Conservation (phyloP, 2,329 filamentous ascomycete species). For the Claviceps sp. region DNA sequence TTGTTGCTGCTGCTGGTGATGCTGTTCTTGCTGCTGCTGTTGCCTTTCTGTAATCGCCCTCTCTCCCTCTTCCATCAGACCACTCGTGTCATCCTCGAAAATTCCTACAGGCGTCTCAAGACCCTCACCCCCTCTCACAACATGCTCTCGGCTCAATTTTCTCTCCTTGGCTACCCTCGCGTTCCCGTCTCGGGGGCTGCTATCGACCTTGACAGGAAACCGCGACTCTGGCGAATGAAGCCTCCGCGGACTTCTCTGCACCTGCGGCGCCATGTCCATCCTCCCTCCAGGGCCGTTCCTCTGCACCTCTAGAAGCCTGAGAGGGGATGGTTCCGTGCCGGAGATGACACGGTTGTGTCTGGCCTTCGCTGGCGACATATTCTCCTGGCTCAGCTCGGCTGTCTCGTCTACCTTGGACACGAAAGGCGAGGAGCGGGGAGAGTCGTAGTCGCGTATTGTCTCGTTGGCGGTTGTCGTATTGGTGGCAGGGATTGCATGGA, state of each 20-base stretch:
- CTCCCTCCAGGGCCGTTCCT: conserved; percentile 8
- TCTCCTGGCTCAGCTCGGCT: conserved; percentile 27
- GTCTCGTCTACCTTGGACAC: conserved; percentile 20
- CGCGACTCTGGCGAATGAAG: conserved; percentile 39
- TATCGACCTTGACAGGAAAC: conserved; percentile 45
- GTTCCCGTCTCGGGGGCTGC: conserved; percentile 15
- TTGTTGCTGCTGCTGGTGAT: no score
- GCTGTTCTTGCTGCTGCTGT: no score
- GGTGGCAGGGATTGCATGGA: conserved; percentile 14
- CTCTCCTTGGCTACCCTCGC: conserved; percentile 17
- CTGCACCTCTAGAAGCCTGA: conserved; percentile 38
- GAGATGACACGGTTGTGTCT: conserved; percentile 43
- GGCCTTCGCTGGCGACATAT: conserved; percentile 32
- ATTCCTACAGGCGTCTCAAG: conserved; percentile 48
- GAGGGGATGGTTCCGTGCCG: conserved; percentile 42
- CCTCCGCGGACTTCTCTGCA: conserved; percentile 31
- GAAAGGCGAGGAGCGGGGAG: conserved; percentile 16
- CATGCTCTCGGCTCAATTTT: conserved; percentile 37
- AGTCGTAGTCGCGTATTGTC: neutral
- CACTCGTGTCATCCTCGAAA: conserved; percentile 39
- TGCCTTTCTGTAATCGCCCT: conserved; percentile 7
- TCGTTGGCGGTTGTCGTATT: neutral
- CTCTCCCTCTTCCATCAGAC: conserved; percentile 18
- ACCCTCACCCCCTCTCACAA: conserved; percentile 40
- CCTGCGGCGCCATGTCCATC: conserved; percentile 7